phyloP scores from a whole-genome alignment of 805 yeast genomes.

The Tetrapisispora phaffii region DNA sequence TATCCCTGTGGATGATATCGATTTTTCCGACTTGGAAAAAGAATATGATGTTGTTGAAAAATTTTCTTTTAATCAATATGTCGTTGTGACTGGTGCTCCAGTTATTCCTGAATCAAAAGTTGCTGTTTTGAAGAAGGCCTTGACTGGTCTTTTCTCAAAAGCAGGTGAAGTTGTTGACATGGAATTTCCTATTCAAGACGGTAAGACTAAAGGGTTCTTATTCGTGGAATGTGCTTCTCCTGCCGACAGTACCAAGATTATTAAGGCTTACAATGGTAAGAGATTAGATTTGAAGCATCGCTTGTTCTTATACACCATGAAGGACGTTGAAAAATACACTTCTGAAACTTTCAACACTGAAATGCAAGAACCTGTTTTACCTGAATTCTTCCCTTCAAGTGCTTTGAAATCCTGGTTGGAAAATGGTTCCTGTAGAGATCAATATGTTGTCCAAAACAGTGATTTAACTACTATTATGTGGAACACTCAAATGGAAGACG shows the following conservation, averaged over 20 bases:
- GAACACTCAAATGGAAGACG: slow-evolving; percentile 63
- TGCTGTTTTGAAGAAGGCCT: slow-evolving; percentile 73
- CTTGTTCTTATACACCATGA: slow-evolving; percentile 68
- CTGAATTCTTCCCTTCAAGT: slow-evolving; percentile 66
- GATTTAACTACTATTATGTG: slow-evolving; percentile 80
- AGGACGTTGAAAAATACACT: slow-evolving; percentile 74
- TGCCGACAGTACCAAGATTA: slow-evolving; percentile 65
- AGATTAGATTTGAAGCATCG: slow-evolving; percentile 91
- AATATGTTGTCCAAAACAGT: slow-evolving; percentile 67
- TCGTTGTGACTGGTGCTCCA: slow-evolving; percentile 93
- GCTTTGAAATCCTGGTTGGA: slow-evolving; percentile 85
- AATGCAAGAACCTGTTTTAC: slow-evolving; percentile 61
- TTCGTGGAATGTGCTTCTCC: slow-evolving; percentile 72
- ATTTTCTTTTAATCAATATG: slow-evolving; percentile 59
- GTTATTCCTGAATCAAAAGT: slow-evolving; percentile 85
- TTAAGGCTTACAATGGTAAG: slow-evolving; percentile 73
- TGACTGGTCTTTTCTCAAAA: slow-evolving; percentile 65
- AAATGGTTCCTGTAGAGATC: slow-evolving; percentile 85
- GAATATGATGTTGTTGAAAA: slow-evolving; percentile 56
- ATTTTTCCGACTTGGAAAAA: slow-evolving; percentile 77
- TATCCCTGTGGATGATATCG: slow-evolving; percentile 53
- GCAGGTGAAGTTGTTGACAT: slow-evolving; percentile 74
- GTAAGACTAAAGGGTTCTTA: slow-evolving; percentile 74
- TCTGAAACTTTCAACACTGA: slow-evolving; percentile 50
- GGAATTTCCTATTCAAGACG: slow-evolving; percentile 65